Evolutionary conservation across 345 rosid genomes (phyloP).

Genomic region (Eutrema heterophyllum): DNA sequence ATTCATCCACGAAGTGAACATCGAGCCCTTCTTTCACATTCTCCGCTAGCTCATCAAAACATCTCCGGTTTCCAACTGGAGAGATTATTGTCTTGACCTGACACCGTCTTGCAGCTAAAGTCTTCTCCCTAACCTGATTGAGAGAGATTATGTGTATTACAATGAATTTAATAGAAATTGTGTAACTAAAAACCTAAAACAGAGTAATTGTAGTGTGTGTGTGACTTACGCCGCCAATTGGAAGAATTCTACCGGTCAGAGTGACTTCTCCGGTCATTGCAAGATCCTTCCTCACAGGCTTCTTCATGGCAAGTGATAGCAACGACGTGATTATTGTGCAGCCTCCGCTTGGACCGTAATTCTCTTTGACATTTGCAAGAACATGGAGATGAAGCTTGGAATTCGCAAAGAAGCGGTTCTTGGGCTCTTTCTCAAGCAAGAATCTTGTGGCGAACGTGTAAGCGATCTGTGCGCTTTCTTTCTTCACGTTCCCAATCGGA

Average conservation of each 20-base stretch:
- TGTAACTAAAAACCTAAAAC: neutral
- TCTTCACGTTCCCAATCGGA: constrained; percentile 81
- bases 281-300: constrained; percentile 68
- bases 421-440: constrained; percentile 55
- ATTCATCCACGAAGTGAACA: constrained; percentile 73
- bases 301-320: constrained; percentile 78
- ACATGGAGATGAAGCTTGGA: constrained; percentile 65
- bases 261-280: constrained; percentile 98
- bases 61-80: constrained; percentile 77
- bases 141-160: neutral
- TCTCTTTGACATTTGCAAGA: constrained; percentile 91
- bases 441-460: constrained; percentile 66
- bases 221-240: constrained; percentile 81
- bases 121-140: constrained; percentile 85
- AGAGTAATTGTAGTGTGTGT: neutral
- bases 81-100: constrained; percentile 63
- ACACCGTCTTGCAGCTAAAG: constrained; percentile 82
- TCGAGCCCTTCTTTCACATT: constrained; percentile 82
- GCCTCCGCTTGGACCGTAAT: constrained; percentile 97
- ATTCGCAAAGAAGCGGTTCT: constrained; percentile 14
- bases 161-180: neutral
- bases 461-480: constrained; percentile 85
- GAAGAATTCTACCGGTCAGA: constrained; percentile 75
- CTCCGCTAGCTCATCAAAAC: constrained; percentile 64
- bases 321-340: constrained; percentile 93